Evolutionary conservation across 2,329 filamentous ascomycete genomes (phyloP), one percentile per base, ranked within the genome.

Genomic region (Rhynchosporium agropyri): DNA sequence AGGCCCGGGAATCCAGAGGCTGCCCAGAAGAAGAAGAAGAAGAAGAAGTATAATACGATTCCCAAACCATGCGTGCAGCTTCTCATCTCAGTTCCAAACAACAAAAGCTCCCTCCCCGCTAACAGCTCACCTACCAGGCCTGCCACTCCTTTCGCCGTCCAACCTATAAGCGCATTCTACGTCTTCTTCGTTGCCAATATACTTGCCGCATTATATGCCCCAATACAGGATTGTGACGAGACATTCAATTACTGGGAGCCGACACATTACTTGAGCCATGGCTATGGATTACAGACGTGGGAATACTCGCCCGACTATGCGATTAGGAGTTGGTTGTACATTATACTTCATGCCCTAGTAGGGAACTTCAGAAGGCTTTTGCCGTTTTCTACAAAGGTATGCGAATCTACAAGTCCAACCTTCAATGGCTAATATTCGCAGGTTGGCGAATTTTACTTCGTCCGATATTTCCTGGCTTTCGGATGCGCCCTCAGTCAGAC

Each of bases 231-330:
- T 77, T 99, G 95, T 75, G 95, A 99, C 72, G 95, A 99, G 79
- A 94, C 94, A 10, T 99, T 96, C 83, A 99, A 99, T 76, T 99
- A 97, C 80, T 99, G 94, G 92, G 95, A 99, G 73, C 94, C 95
- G 0, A 87, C 93, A 0, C 95, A 99, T 77, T 99, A 97, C 77
- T 84, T 99, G 33, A 89, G 87, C 63, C 92, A 97, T 79, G 91
- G 91, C 71, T 94, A 96, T 73, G 95, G 94, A 45, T 82, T 97
- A 57, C 93, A 99, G 79, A 99, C 95, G 0, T 99, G 95, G 95
- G 95, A 99, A 77, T 99, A 98, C 78, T 96, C 94, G 0, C 95
- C 95, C 4, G 89, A 94, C 63, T 98, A 90, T 77, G 91, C 92
- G 57, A 97, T 99, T 70, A 88, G 95, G 67, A 97, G 92, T 78